Base-by-base conservation (phyloP, 164 flowering plant species). In the Amborella trichopoda region DNA sequence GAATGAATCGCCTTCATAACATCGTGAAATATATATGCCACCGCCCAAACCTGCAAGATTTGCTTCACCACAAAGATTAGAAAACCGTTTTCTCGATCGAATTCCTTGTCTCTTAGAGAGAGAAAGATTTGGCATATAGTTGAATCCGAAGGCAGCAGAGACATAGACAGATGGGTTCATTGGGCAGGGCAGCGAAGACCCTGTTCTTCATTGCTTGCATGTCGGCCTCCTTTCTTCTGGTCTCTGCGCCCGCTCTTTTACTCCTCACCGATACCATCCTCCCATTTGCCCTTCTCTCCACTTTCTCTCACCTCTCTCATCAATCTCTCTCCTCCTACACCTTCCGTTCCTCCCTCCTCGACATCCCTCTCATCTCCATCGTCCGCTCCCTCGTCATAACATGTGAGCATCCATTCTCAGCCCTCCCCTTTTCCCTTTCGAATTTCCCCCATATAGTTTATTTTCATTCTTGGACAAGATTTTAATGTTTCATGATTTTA, bases 191-290 rank as follows among this genome's bases (percentile, higher is more conserved):
- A 26, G 23, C 81, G 5, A 86, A 81, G 71, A 83, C 93, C 5
- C 22, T 86, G 30, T 75, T 86, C 48, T 76, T 90, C 81, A 46
- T 90, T 10, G 43, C 80, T 44, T 55, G 73, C 44, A 79, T 90
- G 93, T 16, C 80, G 2, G 32, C 75, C 9, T 90, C 96, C 5
- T 64, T 90, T 16, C 79, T 86, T 5, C 19, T 90, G 5, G 59
- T 86, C 67, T 90, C 87, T 20, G 89, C 96, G 10, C 98, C 98
- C 2, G 63, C 78, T 44, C 62, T 87, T 1, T 65, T 90, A 1
- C 74, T 56, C 10, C 45, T 80, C 5, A 77, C 90, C 11, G 98
- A 87, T 41, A 50, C 83, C 1, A 53, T 82, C 43, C 60, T 84
- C 30, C 96, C 96, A 8, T 66, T 81, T 11, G 84, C 83, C 23